Evolutionary conservation across 2,329 filamentous ascomycete genomes (phyloP), one percentile per base, ranked within the genome.

Genomic region (Aureobasidium sp.): DNA sequence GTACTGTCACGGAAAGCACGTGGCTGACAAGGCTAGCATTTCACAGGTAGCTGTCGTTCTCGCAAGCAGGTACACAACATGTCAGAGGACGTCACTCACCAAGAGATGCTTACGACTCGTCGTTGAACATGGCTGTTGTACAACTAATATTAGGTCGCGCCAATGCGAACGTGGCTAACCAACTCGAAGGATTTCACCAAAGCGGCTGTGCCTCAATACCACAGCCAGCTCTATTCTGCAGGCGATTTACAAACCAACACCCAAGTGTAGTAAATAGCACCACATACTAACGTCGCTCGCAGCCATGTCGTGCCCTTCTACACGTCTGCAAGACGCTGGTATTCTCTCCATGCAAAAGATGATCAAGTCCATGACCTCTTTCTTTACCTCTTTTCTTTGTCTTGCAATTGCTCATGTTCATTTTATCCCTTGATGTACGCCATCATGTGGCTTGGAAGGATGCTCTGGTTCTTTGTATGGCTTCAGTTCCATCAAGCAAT

Each of bases 191-290:
- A 45, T 57, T 40, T 40, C n/a, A 46, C 13, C n/a, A 31, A 25
- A 45, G 53, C 27, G 53, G 35, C 38, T 46, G 38, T 33, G 51
- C 38, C 40, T 37, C 15, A 3, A 57, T 11, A 37, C 27, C 53
- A 21, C 40, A 57, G 38, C 35, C 29, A 46, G 27, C 53, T 57
- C 29, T 35, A 46, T 37, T 45, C 15, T 57, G 27, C 37, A 43
- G 37, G 17, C 37, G 35, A 57, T 55, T 55, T 43, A 25, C 51
- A 17, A 43, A 55, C 51, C 51, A 55, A 55, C 51, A 55, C 51
- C 51, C 51, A 43, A 55, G 51, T 55, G 51, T 37, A 55, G 51
- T 55, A 55, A 55, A 57, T 57, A 45, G 40, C 53, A 57, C 53
- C 25, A 37, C 53, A 57, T 45, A 17, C n/a, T 37, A 46, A 57